Evolutionary conservation across 148 eudicot genomes (phyloP).

Genomic region (Rhododendron ovatum): DNA sequence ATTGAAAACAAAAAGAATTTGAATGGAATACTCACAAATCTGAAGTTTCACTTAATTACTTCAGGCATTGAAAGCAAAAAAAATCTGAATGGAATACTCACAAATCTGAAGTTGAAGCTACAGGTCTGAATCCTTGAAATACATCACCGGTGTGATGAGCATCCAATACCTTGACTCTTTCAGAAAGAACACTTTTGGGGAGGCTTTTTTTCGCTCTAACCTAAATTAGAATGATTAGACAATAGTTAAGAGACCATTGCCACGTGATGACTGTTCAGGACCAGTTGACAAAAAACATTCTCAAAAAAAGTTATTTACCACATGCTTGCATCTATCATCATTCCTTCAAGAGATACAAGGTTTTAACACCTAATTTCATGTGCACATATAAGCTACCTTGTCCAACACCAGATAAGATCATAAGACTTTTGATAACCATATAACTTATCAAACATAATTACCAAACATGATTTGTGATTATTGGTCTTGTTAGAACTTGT

Average conservation of each 20-base stretch:
- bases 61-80: neutral
- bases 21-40: too few species aligned
- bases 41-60: neutral
- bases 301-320: neutral
- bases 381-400: neutral
- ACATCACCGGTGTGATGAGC: slow-evolving; percentile 51
- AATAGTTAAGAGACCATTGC: neutral
- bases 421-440: neutral
- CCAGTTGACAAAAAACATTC: neutral
- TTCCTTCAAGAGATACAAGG: neutral
- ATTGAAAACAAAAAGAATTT: too few species aligned
- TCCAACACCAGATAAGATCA: neutral
- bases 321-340: neutral
- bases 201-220: slow-evolving; percentile 47
- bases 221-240: slow-evolving; percentile 23
- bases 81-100: slow-evolving; percentile 32
- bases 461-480: neutral
- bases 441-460: neutral
- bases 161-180: slow-evolving; percentile 62
- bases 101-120: slow-evolving; percentile 54
- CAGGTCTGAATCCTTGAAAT: slow-evolving; percentile 51
- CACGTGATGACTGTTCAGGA: neutral
- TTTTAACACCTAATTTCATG: neutral
- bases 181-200: slow-evolving; percentile 47
- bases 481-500: neutral